phyloP scores from a whole-genome alignment of 345 rosid species.

The Camelina hispida region DNA sequence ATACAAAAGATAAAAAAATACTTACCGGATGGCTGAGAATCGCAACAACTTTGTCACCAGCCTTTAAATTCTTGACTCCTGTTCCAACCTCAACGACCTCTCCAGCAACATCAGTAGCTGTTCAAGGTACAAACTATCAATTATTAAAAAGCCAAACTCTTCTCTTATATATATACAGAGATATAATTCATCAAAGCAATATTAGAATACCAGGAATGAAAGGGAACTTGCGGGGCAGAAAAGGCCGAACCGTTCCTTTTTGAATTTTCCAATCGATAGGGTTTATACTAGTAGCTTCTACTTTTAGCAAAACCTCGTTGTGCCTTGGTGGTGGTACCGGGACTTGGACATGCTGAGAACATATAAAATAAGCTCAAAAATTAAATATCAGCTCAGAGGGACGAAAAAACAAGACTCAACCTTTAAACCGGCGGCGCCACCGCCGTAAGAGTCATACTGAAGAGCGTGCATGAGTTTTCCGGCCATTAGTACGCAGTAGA shows the following conservation, averaged over 20 bases:
- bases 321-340: slow-evolving; percentile 55
- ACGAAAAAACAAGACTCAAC: slow-evolving; percentile 6
- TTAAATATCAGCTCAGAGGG: no score
- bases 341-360: slow-evolving; percentile 66
- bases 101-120: slow-evolving; percentile 81
- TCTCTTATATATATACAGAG: no score
- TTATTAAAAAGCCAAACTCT: no score
- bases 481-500: slow-evolving; percentile 38
- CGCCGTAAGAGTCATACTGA: slow-evolving; percentile 54
- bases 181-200: background rate
- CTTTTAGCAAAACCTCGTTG: slow-evolving; percentile 60
- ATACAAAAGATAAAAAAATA: background rate
- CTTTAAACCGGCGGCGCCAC: slow-evolving; percentile 54
- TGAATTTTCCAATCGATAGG: slow-evolving; percentile 79
- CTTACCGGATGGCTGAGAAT: slow-evolving; percentile 54
- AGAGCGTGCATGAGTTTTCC: slow-evolving; percentile 54
- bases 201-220: slow-evolving; percentile 60
- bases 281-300: slow-evolving; percentile 65
- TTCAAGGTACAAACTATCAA: no score
- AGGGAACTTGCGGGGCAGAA: slow-evolving; percentile 77
- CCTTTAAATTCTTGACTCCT: slow-evolving; percentile 59
- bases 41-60: slow-evolving; percentile 85
- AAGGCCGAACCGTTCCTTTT: slow-evolving; percentile 63
- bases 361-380: background rate
- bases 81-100: slow-evolving; percentile 75